Evolutionary conservation across 2,329 filamentous ascomycete species (phyloP), one percentile per base, ranked within the genome.

Genomic region (Blastomyces silverae): DNA sequence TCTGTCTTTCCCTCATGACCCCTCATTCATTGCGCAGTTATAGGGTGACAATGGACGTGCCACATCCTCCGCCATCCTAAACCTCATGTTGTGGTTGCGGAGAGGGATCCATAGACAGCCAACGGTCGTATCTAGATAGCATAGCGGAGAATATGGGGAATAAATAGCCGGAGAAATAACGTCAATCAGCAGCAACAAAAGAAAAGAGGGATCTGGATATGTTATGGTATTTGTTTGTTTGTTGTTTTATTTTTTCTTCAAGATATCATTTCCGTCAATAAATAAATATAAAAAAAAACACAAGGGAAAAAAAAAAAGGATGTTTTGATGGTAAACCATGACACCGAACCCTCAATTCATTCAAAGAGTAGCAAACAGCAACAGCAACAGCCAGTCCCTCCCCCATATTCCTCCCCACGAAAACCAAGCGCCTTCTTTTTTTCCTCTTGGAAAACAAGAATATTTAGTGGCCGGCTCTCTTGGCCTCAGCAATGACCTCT

Each of bases 401-500:
- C 25, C 25, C 42, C 42, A 44, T 17, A 17, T 44, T 20, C 42
- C 48, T 46, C 44, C 13, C 59, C 25, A 58, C 20, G 11, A 22
- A 11, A 8, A 10, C 37, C 42, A 44, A 4, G 17, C 2, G 57
- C 15, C 39, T 39, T 28, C 25, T 60, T 44, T 44, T 11, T n/a
- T n/a, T 20, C 15, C 37, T 20, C 34, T 46, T 25, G 4, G 6
- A 48, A 62, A 63, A 44, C 22, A 52, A 37, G 44, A 44, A 59
- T 42, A 53, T 80, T 84, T 88, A 89, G 82, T 88, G 87, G 81
- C 62, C 64, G 69, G 86, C 83, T 79, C 88, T 85, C 83, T 93
- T 92, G 79, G 92, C 89, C 85, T 97, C 94, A 77, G 93, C 91
- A 79, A 99, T 99, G 82, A 99, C 90, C 77, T 91, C 88, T 84